Conservation (phyloP, 2,329 filamentous ascomycete genomes). For the Penicillium sp. region DNA sequence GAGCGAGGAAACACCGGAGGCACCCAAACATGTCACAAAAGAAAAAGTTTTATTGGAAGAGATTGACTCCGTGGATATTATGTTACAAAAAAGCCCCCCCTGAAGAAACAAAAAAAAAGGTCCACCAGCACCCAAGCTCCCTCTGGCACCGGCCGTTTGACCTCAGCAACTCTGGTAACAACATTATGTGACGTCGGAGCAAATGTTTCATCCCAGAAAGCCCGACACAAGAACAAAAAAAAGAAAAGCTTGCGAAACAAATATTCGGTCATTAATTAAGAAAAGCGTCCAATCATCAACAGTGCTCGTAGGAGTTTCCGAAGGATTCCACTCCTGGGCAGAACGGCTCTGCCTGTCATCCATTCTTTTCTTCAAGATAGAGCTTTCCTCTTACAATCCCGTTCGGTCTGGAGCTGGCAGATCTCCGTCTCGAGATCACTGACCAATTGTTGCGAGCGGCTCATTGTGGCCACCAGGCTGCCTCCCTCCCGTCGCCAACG, state of each 20-base stretch:
- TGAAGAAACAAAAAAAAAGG: neutral
- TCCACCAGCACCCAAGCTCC: neutral
- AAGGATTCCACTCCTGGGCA: conserved; percentile 1
- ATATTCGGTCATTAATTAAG: conserved; percentile 13
- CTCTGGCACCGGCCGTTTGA: neutral
- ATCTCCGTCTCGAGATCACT: conserved; percentile 69
- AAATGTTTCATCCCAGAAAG: conserved; percentile 1
- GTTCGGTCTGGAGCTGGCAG: conserved; percentile 59
- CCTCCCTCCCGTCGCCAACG: conserved; percentile 72
- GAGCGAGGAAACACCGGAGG: conserved; percentile 3
- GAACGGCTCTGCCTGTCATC: neutral
- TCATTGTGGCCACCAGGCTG: conserved; percentile 57
- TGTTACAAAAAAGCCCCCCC: conserved; percentile 10
- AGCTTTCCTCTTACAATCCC: conserved; percentile 35
- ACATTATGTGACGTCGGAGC: conserved; percentile 4
- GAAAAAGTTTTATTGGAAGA: conserved; percentile 11
- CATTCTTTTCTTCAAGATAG: conserved; percentile 20
- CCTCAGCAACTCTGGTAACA: conserved; percentile 1
- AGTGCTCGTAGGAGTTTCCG: neutral
- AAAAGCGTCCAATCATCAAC: conserved; percentile 8
- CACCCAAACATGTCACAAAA: conserved; percentile 13
- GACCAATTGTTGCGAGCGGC: conserved; percentile 68
- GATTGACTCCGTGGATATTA: conserved; percentile 6
- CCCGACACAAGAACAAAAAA: conserved; percentile 9
- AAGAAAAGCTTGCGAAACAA: conserved; percentile 14